Evolutionary conservation across 2,329 filamentous ascomycete species (phyloP), one percentile per base, ranked within the genome.

Genomic region (Hirsutella thompsonii): DNA sequence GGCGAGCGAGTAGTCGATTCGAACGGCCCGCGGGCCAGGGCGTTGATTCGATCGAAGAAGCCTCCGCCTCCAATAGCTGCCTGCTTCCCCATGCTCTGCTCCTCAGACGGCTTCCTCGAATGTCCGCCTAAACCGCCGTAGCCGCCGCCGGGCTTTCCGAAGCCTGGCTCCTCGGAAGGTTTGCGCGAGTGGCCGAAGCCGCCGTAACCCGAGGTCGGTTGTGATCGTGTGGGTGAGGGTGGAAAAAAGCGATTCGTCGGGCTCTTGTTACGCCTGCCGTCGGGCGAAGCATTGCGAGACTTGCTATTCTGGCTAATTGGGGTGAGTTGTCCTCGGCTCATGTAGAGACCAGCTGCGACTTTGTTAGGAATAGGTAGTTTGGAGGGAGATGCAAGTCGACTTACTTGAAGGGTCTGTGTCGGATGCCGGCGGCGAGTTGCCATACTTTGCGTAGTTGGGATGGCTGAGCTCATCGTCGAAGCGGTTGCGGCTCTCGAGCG

Each of bases 11-110:
- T 59, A 46, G 53, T 60, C 26, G 68, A 56, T 47, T 78, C 75
- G 50, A 85, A 83, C 0, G 81, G 80, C 0, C 78, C 80, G 1
- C 80, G 76, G 1, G 75, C 69, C 52, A 84, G 80, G 8, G 64
- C 70, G 48, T 83, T 73, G 68, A 84, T 75, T 39, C 76, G 72
- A 46, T 74, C 69, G 49, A 82, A 52, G 21, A 85, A 51, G 30
- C 54, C 48, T 37, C 51, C 50, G 21, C 21, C 23, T 6, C 23
- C 23, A 11, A n/a, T n/a, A n/a, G n/a, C n/a, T n/a, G 6, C 20
- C 16, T 39, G 40, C 21, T 48, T 49, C 14, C 16, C 38, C 9
- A 6, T 3, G 2, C 23, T 14, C n/a, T 20, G n/a, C 20, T 48
- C 39, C 8, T 13, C 42, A 8, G 26, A 20, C 10, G 38, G n/a